phyloP scores from a whole-genome alignment of 2,329 filamentous ascomycete species.

The Penicillium crustosum region DNA sequence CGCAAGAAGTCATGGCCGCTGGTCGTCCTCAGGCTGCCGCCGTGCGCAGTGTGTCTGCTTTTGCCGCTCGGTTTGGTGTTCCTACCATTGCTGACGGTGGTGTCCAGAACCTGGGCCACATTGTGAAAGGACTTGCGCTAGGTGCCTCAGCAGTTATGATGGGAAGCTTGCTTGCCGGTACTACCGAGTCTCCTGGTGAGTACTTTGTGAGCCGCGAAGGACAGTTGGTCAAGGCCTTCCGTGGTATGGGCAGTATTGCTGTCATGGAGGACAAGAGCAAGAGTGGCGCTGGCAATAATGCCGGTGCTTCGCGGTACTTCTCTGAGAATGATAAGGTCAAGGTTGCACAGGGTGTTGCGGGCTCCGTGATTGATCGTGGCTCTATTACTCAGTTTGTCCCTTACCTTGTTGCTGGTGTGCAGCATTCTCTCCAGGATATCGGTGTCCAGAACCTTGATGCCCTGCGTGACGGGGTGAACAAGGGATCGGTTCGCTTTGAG shows the following conservation, averaged over 20 bases:
- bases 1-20: constrained; percentile 99
- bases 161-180: constrained; percentile 94
- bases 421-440: constrained; percentile 96
- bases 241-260: constrained; percentile 98
- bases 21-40: constrained; percentile 92
- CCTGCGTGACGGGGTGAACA: constrained; percentile 71
- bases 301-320: constrained; percentile 96
- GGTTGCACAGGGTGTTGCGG: constrained; percentile 94
- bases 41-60: constrained; percentile 84
- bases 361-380: constrained; percentile 58
- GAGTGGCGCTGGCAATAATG: constrained; percentile 74
- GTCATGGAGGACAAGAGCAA: constrained; percentile 99
- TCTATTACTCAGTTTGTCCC: constrained; percentile 94
- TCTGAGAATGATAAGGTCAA: constrained; percentile 93
- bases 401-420: constrained; percentile 90
- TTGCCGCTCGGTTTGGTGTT: constrained; percentile 89
- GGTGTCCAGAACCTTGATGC: constrained; percentile 77
- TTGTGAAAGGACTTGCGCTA: constrained; percentile 94
- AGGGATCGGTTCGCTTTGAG: constrained; percentile 84
- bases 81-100: constrained; percentile 97
- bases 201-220: constrained; percentile 96
- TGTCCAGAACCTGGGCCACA: constrained; percentile 97
- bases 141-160: constrained; percentile 98
- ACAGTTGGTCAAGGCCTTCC: constrained; percentile 98
- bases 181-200: constrained; percentile 93